These are phyloP conservation scores for Cucumis sativus DNA, from an alignment of 306 rosid genomes.

Conservation along the genomic window DNA sequence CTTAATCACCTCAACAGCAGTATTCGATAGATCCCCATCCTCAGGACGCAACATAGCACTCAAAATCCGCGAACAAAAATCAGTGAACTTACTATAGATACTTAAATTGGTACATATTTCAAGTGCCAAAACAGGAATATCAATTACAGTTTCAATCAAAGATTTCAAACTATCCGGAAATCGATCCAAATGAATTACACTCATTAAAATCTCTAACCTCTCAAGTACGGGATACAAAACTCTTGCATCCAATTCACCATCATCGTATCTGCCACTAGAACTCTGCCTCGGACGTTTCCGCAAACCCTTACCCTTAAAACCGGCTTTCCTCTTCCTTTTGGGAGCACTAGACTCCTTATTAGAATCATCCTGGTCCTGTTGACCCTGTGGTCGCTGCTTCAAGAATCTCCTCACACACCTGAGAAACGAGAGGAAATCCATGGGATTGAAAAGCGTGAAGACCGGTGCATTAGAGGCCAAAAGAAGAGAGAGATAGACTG, in stretches of 20 bases:
- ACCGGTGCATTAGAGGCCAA: conserved; percentile 69
- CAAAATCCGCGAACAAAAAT: conserved; percentile 39
- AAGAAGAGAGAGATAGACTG: conserved; percentile 56
- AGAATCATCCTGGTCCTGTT: neutral
- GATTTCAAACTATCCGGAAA: conserved; percentile 74
- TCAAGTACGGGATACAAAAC: conserved; percentile 41
- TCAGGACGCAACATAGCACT: conserved; percentile 45
- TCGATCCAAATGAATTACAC: conserved; percentile 61
- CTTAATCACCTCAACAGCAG: conserved; percentile 65
- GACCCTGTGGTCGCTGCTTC: conserved; percentile 22
- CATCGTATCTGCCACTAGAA: conserved; percentile 6
- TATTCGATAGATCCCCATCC: conserved; percentile 40
- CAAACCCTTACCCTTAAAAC: conserved; percentile 12
- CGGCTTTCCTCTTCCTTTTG: conserved; percentile 28
- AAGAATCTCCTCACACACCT: conserved; percentile 62
- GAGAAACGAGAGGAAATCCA: conserved; percentile 75
- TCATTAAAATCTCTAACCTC: conserved; percentile 40
- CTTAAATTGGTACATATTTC: conserved; percentile 28
- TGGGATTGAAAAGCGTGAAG: conserved; percentile 70
- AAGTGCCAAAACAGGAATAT: conserved; percentile 34
- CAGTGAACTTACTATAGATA: conserved; percentile 23
- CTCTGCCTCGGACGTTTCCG: conserved; percentile 7
- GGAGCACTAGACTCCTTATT: conserved; percentile 10
- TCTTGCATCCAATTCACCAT: conserved; percentile 22
- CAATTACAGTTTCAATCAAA: conserved; percentile 44